phyloP scores from a whole-genome alignment of 305 asterid species.

The Fraxinus floribunda region DNA sequence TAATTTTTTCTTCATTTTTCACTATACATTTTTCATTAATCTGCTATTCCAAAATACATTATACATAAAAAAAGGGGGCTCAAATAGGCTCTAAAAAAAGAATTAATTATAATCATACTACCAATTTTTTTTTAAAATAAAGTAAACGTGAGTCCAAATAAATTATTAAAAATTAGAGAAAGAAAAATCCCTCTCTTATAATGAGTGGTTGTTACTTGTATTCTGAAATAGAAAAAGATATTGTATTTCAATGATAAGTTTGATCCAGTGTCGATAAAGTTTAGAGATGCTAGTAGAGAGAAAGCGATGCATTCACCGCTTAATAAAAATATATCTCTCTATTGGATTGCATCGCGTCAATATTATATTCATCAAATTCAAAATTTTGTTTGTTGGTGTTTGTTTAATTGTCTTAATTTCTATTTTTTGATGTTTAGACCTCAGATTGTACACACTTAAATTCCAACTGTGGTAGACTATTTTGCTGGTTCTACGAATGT shows the following conservation, averaged over 20 bases:
- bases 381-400: conserved; percentile 8
- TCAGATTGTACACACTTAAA: neutral
- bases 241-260: conserved; percentile 44
- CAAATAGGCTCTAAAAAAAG: no score
- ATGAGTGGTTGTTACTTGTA: conserved; percentile 26
- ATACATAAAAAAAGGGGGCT: no score
- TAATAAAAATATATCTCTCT: conserved; percentile 34
- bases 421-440: neutral
- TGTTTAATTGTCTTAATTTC: neutral
- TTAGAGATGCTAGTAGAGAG: conserved; percentile 51
- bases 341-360: neutral
- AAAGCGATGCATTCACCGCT: conserved; percentile 43
- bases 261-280: conserved; percentile 41
- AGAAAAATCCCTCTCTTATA: neutral
- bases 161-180: no score
- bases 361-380: neutral
- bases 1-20: no score
- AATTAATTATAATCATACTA: no score
- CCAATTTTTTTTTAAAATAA: no score
- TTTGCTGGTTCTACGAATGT: neutral
- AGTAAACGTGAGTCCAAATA: no score
- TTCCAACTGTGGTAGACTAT: neutral
- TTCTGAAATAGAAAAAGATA: conserved; percentile 24
- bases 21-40: no score
- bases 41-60: no score